A percentile compares a stretch with the other conserved stretches of the same genome.
Conservation (phyloP, 2,329 filamentous ascomycete species). For the Sporothrix luriei region DNA sequence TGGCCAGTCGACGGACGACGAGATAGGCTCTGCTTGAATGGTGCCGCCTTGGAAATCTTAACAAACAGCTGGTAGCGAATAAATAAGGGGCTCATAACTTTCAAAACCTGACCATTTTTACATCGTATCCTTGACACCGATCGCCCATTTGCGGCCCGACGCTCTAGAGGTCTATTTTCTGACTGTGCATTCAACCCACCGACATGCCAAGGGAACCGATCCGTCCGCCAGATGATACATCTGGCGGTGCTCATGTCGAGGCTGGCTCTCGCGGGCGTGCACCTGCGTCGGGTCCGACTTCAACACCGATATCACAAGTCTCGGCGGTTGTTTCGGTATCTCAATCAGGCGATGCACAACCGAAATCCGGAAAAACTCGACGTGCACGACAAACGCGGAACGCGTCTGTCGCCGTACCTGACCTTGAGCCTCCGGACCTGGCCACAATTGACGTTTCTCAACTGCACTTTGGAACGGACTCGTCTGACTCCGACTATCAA, state of each 20-base stretch:
- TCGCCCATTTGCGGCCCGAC: neutral
- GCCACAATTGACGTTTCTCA: constrained; percentile 36
- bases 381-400: neutral
- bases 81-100: neutral
- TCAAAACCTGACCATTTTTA: neutral
- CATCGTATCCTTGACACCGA: neutral
- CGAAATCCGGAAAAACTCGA: neutral
- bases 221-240: neutral
- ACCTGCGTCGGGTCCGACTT: neutral
- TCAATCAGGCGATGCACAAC: neutral
- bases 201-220: constrained; percentile 30
- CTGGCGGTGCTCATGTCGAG: neutral
- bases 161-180: neutral
- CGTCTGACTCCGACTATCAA: constrained; percentile 47
- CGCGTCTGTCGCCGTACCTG: constrained; percentile 19
- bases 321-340: neutral
- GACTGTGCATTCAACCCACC: neutral
- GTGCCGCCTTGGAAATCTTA: no score
- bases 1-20: no score
- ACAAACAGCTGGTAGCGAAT: neutral
- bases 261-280: neutral
- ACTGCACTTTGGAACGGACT: constrained; percentile 42
- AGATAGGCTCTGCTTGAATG: no score
- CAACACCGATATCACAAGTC: no score
- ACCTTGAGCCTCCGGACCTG: constrained; percentile 22